phyloP scores from a whole-genome alignment of 2,329 filamentous ascomycete genomes.

The Ophiostoma piceae region DNA sequence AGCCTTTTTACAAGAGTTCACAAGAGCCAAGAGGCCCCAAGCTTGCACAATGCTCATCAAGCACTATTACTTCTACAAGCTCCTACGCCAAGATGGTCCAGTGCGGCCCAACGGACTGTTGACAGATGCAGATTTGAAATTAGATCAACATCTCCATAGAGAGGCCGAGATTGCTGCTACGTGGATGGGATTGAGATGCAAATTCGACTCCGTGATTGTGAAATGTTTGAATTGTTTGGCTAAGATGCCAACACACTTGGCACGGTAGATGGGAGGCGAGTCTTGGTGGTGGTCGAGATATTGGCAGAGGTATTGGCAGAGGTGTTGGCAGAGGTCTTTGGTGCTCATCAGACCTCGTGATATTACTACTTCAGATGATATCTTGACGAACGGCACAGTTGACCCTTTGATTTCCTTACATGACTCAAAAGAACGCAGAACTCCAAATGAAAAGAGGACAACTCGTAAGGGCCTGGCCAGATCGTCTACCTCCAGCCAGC shows the following conservation, averaged over 20 bases:
- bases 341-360: not conserved
- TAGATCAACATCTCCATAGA: conserved; percentile 8
- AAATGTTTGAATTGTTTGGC: not conserved
- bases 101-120: not conserved
- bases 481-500: not conserved
- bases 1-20: not conserved
- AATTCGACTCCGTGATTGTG: not conserved
- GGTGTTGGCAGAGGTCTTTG: too few species aligned
- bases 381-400: not conserved
- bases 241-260: not conserved
- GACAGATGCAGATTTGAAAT: not conserved
- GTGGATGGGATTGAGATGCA: not conserved
- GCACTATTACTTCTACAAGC: not conserved
- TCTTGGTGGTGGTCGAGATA: not conserved
- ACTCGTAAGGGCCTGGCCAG: not conserved
- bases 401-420: too few species aligned
- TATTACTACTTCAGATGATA: not conserved
- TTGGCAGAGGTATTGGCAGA: not conserved
- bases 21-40: conserved; percentile 7
- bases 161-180: not conserved
- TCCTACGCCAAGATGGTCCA: not conserved
- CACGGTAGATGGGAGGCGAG: not conserved
- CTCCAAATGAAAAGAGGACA: not conserved
- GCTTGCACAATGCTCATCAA: not conserved
- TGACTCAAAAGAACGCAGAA: not conserved